Conservation (phyloP, 148 eudicot genomes). For the Chenopodium album region DNA sequence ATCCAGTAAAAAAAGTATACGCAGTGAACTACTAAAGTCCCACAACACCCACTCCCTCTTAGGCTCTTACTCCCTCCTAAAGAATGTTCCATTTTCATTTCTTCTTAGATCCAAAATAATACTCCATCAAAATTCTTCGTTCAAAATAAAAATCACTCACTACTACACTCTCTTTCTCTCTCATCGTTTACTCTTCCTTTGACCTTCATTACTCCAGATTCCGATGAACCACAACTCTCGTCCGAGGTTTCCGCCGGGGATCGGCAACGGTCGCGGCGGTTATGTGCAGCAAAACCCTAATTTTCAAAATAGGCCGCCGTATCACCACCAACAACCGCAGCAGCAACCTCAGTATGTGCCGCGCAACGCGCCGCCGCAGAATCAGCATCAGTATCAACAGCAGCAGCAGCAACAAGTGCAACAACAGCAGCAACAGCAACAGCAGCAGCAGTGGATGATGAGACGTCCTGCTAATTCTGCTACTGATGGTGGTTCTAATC, state of each 20-base stretch:
- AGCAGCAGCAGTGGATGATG: constrained; percentile 46
- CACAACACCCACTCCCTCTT: neutral
- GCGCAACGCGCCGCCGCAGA: constrained; percentile 30
- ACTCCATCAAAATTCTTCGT: no score
- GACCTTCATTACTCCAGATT: neutral
- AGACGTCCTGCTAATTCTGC: constrained; percentile 22
- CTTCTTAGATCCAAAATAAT: constrained; percentile 9
- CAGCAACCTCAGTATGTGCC: constrained; percentile 36
- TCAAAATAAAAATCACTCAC: no score
- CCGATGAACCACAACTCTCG: constrained; percentile 36
- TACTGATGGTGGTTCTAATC: neutral
- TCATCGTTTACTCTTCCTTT: neutral
- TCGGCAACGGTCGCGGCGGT: constrained; percentile 54
- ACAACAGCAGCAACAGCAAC: constrained; percentile 41
- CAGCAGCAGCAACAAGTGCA: constrained; percentile 16
- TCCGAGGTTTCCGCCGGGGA: constrained; percentile 70
- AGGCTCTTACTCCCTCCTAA: neutral
- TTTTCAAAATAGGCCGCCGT: constrained; percentile 43
- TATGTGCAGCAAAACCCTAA: constrained; percentile 47
- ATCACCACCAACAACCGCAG: constrained; percentile 27
- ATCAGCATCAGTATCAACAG: constrained; percentile 24
- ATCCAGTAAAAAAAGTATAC: neutral
- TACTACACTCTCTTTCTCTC: neutral
- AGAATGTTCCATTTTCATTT: constrained; percentile 10
- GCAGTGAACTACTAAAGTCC: neutral